phyloP scores from a whole-genome alignment of 1,284 basidiomycete genomes.

The Leucoagaricus sp. region DNA sequence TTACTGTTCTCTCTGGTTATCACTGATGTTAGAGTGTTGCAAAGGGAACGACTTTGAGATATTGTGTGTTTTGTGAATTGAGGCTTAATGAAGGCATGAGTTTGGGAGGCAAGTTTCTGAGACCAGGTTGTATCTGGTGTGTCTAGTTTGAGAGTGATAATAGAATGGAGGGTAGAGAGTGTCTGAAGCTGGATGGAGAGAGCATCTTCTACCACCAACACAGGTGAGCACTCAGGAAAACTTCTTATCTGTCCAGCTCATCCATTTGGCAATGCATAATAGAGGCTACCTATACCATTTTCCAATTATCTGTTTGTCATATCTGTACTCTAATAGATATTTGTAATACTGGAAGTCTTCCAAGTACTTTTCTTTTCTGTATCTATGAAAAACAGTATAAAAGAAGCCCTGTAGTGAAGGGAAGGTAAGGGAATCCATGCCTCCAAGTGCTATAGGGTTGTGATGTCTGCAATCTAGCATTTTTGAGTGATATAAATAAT shows the following conservation, averaged over 20 bases:
- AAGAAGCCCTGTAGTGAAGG: too few relatives aligned
- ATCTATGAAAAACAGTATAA: too few relatives aligned
- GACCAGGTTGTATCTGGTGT: constrained; percentile 1
- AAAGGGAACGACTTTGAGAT: constrained; percentile 5
- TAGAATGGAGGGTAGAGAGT: constrained; percentile 9
- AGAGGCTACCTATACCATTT: constrained; percentile 12
- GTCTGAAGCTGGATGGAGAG: constrained; percentile 7
- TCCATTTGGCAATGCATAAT: not conserved
- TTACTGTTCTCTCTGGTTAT: not conserved
- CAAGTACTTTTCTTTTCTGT: too few relatives aligned
- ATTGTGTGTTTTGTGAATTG: constrained; percentile 19
- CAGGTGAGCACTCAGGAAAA: constrained; percentile 23
- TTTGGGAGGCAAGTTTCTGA: constrained; percentile 6
- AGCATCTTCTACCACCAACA: constrained; percentile 18
- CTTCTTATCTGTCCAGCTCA: too few relatives aligned
- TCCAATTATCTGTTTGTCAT: too few relatives aligned
- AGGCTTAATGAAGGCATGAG: constrained; percentile 21
- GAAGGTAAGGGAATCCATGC: too few relatives aligned
- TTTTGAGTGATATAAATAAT: too few relatives aligned
- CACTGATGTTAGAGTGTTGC: constrained; percentile 3
- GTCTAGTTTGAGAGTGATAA: constrained; percentile 12
- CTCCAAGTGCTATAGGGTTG: too few relatives aligned
- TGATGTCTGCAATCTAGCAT: too few relatives aligned
- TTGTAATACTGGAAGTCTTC: too few relatives aligned
- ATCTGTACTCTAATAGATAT: too few relatives aligned